Percentiles rank a stretch among this genome's conserved stretches.
Conservation (phyloP, 768 basidiomycete genomes). For the Cystofilobasidium capitatum region DNA sequence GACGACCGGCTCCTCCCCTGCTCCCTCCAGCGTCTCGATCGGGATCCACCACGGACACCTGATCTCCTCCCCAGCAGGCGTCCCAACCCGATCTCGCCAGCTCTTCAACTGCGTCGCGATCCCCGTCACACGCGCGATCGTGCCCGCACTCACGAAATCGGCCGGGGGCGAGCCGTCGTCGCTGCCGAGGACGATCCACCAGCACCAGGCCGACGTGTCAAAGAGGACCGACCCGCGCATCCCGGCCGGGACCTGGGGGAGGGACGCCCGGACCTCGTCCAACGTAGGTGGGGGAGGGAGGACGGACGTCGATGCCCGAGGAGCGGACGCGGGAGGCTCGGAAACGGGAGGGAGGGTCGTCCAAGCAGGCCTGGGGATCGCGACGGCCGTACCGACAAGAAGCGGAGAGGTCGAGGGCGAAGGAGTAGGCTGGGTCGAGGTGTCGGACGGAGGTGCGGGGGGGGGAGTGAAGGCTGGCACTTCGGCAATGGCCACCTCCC, state of each 20-base stretch:
- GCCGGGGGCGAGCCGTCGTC: background rate
- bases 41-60: background rate
- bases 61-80: background rate
- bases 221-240: conserved; percentile 12
- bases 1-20: background rate
- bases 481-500: conserved; percentile 12
- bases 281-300: conserved; percentile 6
- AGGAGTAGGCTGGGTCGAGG: background rate
- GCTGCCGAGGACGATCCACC: conserved; percentile 18
- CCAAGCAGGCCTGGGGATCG: too few species aligned
- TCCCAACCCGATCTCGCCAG: background rate
- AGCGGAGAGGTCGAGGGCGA: background rate
- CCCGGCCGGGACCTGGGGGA: conserved; percentile 4
- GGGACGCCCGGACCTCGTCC: conserved; percentile 13
- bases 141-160: background rate
- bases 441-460: background rate
- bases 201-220: background rate
- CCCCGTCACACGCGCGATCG: background rate
- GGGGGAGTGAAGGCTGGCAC: background rate
- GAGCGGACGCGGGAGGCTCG: too few species aligned
- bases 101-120: background rate
- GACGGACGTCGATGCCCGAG: background rate
- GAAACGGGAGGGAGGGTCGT: too few species aligned
- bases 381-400: too few species aligned
- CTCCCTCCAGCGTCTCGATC: background rate